A percentile compares a stretch with the other conserved stretches of the same genome.
phyloP scores from a whole-genome alignment of 169 alveolate species.

The Cryptosporidium sp. region DNA sequence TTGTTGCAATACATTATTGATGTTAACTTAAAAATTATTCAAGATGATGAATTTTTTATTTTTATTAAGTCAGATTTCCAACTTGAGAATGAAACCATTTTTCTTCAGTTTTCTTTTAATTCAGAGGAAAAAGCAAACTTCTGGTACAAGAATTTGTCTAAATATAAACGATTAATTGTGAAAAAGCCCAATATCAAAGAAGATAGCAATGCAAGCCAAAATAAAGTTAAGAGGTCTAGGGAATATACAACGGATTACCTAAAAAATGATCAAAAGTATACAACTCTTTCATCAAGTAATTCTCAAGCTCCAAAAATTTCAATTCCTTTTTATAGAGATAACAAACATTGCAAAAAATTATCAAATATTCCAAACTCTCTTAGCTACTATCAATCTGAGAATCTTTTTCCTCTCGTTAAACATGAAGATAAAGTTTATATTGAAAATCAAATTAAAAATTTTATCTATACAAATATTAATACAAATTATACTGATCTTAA shows the following conservation, averaged over 20 bases:
- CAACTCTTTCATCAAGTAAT: not conserved
- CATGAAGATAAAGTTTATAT: conserved; percentile 16
- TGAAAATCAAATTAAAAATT: conserved; percentile 35
- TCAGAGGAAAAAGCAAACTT: conserved; percentile 13
- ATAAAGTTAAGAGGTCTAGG: not conserved
- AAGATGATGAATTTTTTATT: conserved; percentile 25
- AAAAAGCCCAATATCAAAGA: not conserved
- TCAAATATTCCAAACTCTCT: not conserved
- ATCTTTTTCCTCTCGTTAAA: conserved; percentile 19
- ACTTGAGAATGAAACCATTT: conserved; percentile 40
- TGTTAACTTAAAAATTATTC: conserved; percentile 32
- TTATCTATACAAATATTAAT: not conserved
- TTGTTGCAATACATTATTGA: conserved; percentile 40
- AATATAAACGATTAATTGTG: not conserved
- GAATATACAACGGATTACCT: not conserved
- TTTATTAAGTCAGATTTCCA: conserved; percentile 55
- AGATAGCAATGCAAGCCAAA: not conserved
- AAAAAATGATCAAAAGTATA: not conserved
- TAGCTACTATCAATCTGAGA: not conserved
- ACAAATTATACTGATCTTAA: not conserved
- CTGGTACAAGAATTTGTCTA: conserved; percentile 4
- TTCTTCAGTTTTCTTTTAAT: conserved; percentile 67
- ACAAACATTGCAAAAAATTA: not conserved
- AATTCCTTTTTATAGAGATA: conserved; percentile 26
- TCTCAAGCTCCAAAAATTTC: conserved; percentile 24